Conservation (phyloP, 2,329 filamentous ascomycete genomes). For the Pseudofabraea citricarpa region DNA sequence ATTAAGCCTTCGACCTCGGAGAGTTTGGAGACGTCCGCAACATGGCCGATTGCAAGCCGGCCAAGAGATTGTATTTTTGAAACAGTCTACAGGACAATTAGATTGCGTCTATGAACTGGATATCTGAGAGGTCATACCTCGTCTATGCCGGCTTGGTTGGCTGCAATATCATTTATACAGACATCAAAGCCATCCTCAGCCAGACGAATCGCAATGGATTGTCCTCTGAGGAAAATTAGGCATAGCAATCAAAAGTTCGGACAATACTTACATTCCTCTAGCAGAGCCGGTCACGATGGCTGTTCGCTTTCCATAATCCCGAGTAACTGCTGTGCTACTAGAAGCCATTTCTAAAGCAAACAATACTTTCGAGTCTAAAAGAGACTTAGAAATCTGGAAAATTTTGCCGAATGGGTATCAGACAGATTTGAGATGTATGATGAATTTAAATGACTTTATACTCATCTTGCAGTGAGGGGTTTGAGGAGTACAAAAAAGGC, state of each 20-base stretch:
- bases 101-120: background rate
- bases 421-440: background rate
- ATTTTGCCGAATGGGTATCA: background rate
- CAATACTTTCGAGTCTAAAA: background rate
- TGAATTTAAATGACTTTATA: background rate
- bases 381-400: background rate
- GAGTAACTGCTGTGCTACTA: conserved; percentile 20
- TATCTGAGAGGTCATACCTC: conserved; percentile 29
- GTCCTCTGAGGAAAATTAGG: conserved; percentile 39
- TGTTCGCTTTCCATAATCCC: conserved; percentile 25
- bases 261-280: conserved; percentile 32
- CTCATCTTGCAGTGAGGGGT: background rate
- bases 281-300: conserved; percentile 35
- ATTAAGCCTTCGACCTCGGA: conserved; percentile 23
- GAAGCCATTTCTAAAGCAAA: background rate
- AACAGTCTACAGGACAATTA: conserved; percentile 28
- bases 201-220: conserved; percentile 57
- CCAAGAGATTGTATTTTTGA: conserved; percentile 47
- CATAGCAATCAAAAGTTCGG: background rate
- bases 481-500: background rate
- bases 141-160: conserved; percentile 47
- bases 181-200: conserved; percentile 62
- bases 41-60: conserved; percentile 46
- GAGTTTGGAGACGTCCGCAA: conserved; percentile 50
- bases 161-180: conserved; percentile 57